A percentile compares a stretch with the other conserved stretches of the same genome.
phyloP scores from a whole-genome alignment of 2,329 filamentous ascomycete genomes.

The Plectosphaerella cucumerina region DNA sequence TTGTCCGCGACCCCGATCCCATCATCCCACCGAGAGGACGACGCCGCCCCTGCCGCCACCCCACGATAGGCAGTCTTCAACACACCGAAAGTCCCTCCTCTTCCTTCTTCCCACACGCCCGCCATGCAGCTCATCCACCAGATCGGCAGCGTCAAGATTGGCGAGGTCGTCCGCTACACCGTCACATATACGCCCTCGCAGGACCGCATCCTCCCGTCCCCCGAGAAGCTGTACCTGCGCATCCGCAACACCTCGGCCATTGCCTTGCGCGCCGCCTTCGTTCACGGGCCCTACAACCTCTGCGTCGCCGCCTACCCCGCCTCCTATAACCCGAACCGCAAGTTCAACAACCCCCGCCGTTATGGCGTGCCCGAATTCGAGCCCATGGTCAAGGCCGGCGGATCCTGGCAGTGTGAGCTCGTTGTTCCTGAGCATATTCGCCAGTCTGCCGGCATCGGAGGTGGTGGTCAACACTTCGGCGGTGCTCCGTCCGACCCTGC shows the following conservation, averaged over 20 bases:
- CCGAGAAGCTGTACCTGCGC: slow-evolving; percentile 74
- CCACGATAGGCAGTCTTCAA: too few species aligned
- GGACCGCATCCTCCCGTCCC: slow-evolving; percentile 86
- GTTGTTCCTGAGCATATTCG: slow-evolving; percentile 75
- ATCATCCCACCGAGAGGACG: not conserved
- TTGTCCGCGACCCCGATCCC: not conserved
- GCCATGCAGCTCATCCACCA: slow-evolving; percentile 89
- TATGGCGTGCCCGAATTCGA: slow-evolving; percentile 88
- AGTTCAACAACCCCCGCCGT: slow-evolving; percentile 63
- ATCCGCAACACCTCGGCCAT: slow-evolving; percentile 91
- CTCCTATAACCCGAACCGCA: slow-evolving; percentile 77
- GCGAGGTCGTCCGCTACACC: slow-evolving; percentile 88
- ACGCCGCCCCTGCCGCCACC: not conserved
- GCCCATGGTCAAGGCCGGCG: slow-evolving; percentile 92
- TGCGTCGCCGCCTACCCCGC: slow-evolving; percentile 83
- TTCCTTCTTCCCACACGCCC: slow-evolving; percentile 1
- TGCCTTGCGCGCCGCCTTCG: slow-evolving; percentile 87
- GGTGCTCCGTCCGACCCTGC: slow-evolving; percentile 35
- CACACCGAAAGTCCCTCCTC: not conserved
- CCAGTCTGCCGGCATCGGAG: slow-evolving; percentile 51
- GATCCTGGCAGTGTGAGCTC: slow-evolving; percentile 76
- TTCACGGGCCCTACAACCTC: slow-evolving; percentile 92
- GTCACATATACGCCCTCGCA: slow-evolving; percentile 86
- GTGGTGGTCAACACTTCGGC: slow-evolving; percentile 7
- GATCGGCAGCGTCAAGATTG: slow-evolving; percentile 85